Base-by-base conservation (phyloP, 768 basidiomycete genomes). In the Porpolomopsis calyptriformis region DNA sequence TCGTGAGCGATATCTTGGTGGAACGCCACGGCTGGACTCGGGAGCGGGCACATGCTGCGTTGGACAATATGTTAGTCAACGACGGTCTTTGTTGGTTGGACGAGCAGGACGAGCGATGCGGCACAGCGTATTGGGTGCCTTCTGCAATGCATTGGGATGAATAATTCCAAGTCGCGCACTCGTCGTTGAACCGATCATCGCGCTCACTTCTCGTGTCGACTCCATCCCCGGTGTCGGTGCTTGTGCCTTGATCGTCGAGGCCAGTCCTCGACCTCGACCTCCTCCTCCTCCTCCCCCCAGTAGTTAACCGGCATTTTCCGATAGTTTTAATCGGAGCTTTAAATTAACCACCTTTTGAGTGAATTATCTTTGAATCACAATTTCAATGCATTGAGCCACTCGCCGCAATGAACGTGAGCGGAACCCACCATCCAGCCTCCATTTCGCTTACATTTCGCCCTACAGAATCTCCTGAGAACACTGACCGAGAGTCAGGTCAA, bases 1-100 rank as follows among this genome's bases (percentile, higher is more conserved):
- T 97, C 5, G 77, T 77, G 0, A 79, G 82, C 53, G 74, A 77
- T 14, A 61, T 71, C 31, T 63, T 93, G 22, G 72, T 83, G 37
- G 56, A 59, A 24, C 62, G 71, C 43, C 77, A 76, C 12, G 82
- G 79, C 4, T 99, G 96, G 96, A 77, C 78, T 1, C 61, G 71
- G 40, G 85, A 85, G 27, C 74, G 96, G 22, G 83, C 86, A 3
- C 69, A 73, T 40, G 73, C 78, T 9, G 92, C 84, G 1, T 62
- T 98, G 55, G 82, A 91, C 55, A 92, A 93, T 51, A 92, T 94
- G 80, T 73, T 93, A 11, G 70, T 89, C 50, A 72, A 84, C 22
- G 92, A 98, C 51, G 94, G 93, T 1, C 67, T 94, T 20, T 93
- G 89, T 48, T 99, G 96, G 96, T 58, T 98, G 24, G 96, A 99